Base-by-base conservation (phyloP, 345 rosid species). In the Cardiospermum halicacabum region DNA sequence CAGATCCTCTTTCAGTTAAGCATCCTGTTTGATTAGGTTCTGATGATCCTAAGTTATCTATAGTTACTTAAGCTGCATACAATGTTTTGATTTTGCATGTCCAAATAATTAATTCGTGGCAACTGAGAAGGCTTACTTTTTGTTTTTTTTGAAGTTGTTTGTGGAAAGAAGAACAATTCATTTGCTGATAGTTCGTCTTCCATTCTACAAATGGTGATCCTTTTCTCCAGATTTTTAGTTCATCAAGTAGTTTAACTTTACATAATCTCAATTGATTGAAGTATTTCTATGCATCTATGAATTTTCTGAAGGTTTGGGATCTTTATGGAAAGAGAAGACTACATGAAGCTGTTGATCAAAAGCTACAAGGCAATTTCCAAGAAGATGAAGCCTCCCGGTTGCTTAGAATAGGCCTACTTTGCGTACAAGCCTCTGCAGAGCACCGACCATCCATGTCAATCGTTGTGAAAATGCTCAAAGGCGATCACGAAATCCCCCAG, bases 121-220 rank as follows among this genome's bases (percentile, higher is more conserved):
- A 80, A 88, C 91, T 0, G 94, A 86, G 81, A 93, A 90, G 80
- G 96, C 84, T 0, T 97, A 93, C 32, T 85, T 93, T 34, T 93
- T 53, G 74, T 90, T 55, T 71, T 90, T 56, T 74, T 88, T 48
- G 96, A 93, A 78, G 77, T 93, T 2, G 63, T 88, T 49, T 74
- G 72, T 13, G 86, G 97, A 49, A 88, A 69, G 75, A 82, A 76
- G 62, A 84, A 78, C 73, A 82, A 75, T 60, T 58, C 77, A 25
- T 83, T 82, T 58, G 50, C 72, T 12, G 69, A 43, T 60, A 79
- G 65, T 51, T 56, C 83, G 13, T 51, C 64, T 73, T 84, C 87
- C 10, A 68, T 92, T 70, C 71, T 89, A 9, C 86, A 88, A 66
- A 77, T 11, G 87, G 98, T 84, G 70, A 76, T 67, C 28, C 39